These are phyloP conservation scores for Penicillium soppii DNA, from an alignment of 495 filamentous ascomycete genomes.

Conservation along the genomic window DNA sequence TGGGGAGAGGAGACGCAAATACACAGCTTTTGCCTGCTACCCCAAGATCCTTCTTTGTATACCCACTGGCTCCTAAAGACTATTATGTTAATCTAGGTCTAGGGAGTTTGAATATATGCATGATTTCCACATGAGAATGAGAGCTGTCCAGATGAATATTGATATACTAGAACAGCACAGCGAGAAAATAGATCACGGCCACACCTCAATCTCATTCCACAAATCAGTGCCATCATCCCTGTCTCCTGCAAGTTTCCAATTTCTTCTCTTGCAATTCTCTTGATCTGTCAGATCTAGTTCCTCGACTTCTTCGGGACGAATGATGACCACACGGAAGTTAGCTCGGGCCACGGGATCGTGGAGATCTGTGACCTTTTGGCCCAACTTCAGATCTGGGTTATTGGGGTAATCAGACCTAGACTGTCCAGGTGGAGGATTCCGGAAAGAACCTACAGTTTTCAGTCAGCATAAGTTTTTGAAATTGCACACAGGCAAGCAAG, in stretches of 20 bases:
- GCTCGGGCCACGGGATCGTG: conserved; percentile 64
- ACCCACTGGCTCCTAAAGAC: too few relatives aligned
- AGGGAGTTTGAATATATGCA: too few relatives aligned
- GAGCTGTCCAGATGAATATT: background rate
- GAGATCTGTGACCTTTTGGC: conserved; percentile 67
- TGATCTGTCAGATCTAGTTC: conserved; percentile 69
- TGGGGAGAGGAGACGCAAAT: too few relatives aligned
- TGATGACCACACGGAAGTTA: conserved; percentile 85
- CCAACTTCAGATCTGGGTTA: conserved; percentile 55
- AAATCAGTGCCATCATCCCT: conserved; percentile 37
- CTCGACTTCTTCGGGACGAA: conserved; percentile 80
- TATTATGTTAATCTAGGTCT: too few relatives aligned
- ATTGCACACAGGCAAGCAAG: background rate
- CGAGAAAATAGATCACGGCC: conserved; percentile 63
- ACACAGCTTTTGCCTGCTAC: too few relatives aligned
- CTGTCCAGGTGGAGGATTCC: conserved; percentile 71
- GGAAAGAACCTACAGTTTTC: conserved; percentile 58
- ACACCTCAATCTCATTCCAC: conserved; percentile 79
- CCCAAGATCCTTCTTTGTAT: too few relatives aligned
- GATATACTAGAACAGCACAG: background rate
- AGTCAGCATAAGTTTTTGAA: conserved; percentile 3
- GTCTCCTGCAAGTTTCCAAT: conserved; percentile 53
- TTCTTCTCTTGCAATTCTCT: conserved; percentile 61
- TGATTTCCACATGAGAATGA: too few relatives aligned
- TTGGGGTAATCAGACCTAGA: conserved; percentile 46